These are phyloP conservation scores for Wickerhamiella lipophila DNA, from an alignment of 805 yeast genomes.

Conservation along the genomic window DNA sequence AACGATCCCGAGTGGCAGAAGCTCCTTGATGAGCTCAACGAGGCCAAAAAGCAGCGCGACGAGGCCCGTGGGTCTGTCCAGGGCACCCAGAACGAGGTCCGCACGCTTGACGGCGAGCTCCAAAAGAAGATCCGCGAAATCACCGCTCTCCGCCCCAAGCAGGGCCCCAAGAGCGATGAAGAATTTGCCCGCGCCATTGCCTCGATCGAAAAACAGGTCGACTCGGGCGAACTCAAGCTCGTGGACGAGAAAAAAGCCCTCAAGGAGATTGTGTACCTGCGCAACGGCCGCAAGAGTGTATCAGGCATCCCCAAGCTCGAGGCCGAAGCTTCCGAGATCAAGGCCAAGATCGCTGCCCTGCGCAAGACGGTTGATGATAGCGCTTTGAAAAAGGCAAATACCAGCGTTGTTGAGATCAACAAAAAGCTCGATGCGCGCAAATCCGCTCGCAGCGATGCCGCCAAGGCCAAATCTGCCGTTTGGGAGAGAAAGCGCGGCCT, in stretches of 20 bases:
- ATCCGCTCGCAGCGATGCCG: slow-evolving; percentile 53
- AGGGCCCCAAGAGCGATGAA: slow-evolving; percentile 39
- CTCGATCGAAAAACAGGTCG: slow-evolving; percentile 56
- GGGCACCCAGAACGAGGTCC: slow-evolving; percentile 54
- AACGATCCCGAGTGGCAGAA: slow-evolving; percentile 38
- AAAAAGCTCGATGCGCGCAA: slow-evolving; percentile 53
- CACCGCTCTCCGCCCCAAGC: slow-evolving; percentile 56
- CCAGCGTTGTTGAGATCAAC: slow-evolving; percentile 56
- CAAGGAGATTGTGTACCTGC: slow-evolving; percentile 72
- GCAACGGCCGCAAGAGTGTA: slow-evolving; percentile 71
- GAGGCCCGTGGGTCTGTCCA: slow-evolving; percentile 33
- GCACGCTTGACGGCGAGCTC: slow-evolving; percentile 51
- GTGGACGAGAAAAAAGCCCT: slow-evolving; percentile 82
- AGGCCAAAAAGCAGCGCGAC: slow-evolving; percentile 36
- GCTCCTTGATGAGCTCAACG: slow-evolving; percentile 38
- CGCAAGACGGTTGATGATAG: slow-evolving; percentile 48
- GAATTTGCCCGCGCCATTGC: slow-evolving; percentile 28
- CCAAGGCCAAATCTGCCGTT: slow-evolving; percentile 46
- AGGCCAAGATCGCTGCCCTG: slow-evolving; percentile 59
- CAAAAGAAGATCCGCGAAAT: slow-evolving; percentile 68
- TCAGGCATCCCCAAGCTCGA: slow-evolving; percentile 61
- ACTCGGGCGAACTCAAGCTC: slow-evolving; percentile 65
- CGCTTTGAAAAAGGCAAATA: slow-evolving; percentile 51
- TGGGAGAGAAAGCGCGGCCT: slow-evolving; percentile 34
- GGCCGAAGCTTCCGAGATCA: slow-evolving; percentile 65